Percentiles rank a stretch among this genome's conserved stretches.
phyloP scores from a whole-genome alignment of 2,329 filamentous ascomycete species.

The Gaeumannomyces tritici region DNA sequence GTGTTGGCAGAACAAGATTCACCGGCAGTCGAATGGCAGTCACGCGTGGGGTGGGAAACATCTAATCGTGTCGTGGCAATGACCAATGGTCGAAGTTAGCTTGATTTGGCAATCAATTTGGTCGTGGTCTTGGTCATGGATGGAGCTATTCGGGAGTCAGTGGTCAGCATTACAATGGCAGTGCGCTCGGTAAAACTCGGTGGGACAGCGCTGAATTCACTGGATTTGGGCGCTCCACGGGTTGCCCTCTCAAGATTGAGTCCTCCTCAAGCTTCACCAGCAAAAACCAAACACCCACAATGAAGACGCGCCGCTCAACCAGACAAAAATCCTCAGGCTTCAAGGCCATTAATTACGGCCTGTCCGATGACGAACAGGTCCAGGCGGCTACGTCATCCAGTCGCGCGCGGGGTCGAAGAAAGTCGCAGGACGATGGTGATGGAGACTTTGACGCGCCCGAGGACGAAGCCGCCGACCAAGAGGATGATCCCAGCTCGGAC shows the following conservation, averaged over 20 bases:
- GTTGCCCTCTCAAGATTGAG: no score
- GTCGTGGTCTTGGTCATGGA: no score
- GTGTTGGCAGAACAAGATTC: no score
- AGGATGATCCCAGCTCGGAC: background rate
- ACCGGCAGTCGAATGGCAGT: no score
- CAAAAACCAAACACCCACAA: no score
- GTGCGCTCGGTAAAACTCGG: background rate
- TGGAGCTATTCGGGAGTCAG: no score
- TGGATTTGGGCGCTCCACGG: background rate
- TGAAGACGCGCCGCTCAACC: constrained; percentile 1
- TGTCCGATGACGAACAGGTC: background rate
- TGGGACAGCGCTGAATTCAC: background rate
- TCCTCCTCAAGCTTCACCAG: no score
- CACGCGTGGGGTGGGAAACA: no score
- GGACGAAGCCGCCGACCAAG: background rate
- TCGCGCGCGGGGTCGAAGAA: background rate
- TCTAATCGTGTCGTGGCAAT: no score
- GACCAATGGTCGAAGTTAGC: no score
- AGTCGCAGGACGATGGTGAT: background rate
- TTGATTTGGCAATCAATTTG: no score
- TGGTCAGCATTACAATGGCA: no score
- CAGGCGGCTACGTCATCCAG: background rate
- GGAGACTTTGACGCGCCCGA: background rate
- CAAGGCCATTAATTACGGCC: constrained; percentile 2
- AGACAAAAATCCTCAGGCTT: background rate